A percentile compares a stretch with the other conserved stretches of the same genome.
Evolutionary conservation across 1,139 yeast species (phyloP).

Genomic region (Pichia sp.): DNA sequence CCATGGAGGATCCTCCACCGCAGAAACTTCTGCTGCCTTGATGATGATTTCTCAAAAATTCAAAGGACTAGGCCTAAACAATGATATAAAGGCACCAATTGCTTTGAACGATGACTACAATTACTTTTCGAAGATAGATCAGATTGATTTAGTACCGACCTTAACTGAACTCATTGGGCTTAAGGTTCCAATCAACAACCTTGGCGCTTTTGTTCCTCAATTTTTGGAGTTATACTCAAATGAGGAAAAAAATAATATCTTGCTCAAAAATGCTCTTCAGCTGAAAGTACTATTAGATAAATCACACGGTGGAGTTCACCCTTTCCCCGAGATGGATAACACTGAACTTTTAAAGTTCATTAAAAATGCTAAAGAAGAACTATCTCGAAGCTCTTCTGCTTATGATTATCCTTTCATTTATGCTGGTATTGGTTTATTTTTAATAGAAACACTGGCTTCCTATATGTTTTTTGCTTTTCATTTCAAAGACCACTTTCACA

Average conservation of each 20-base stretch:
- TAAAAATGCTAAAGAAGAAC: constrained; percentile 45
- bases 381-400: constrained; percentile 69
- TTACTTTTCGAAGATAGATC: constrained; percentile 58
- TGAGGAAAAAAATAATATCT: constrained; percentile 35
- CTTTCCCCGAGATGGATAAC: constrained; percentile 20
- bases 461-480: constrained; percentile 21
- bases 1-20: constrained; percentile 91
- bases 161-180: constrained; percentile 66
- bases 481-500: constrained; percentile 17
- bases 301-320: constrained; percentile 18
- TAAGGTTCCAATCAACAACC: constrained; percentile 80
- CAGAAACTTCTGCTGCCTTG: constrained; percentile 87
- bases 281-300: constrained; percentile 38
- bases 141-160: constrained; percentile 87
- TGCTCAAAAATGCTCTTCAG: constrained; percentile 62
- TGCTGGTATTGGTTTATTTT: constrained; percentile 41
- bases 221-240: constrained; percentile 46
- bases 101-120: constrained; percentile 46
- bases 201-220: constrained; percentile 66
- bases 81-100: constrained; percentile 34
- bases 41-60: constrained; percentile 64
- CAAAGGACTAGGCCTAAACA: constrained; percentile 20
- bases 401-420: constrained; percentile 55
- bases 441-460: constrained; percentile 33
- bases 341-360: constrained; percentile 41